Percentiles rank a stretch among this genome's conserved stretches.
phyloP scores from a whole-genome alignment of 495 filamentous ascomycete genomes.

The Bathelium albidoporum region DNA sequence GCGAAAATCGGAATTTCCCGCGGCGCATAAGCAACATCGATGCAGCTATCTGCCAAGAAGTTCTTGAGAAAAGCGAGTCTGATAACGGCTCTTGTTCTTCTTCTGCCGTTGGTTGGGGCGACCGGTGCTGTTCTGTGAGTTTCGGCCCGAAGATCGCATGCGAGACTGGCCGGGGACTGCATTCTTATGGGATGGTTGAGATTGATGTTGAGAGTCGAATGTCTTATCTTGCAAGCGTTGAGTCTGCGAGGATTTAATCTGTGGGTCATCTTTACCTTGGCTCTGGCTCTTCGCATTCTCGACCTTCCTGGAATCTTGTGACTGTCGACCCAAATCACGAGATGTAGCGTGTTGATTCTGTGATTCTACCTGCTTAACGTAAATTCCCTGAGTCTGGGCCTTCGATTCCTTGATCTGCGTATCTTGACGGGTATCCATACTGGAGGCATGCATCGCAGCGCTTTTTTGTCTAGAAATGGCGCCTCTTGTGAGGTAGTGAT shows the following conservation, averaged over 20 bases:
- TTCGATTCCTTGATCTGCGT: neutral
- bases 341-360: neutral
- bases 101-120: neutral
- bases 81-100: conserved; percentile 1
- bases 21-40: neutral
- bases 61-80: neutral
- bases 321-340: neutral
- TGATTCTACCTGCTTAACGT: neutral
- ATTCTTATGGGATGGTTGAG: neutral
- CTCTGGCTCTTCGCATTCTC: neutral
- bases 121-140: neutral
- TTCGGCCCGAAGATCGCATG: neutral
- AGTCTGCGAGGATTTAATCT: neutral
- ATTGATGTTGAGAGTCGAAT: neutral
- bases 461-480: neutral
- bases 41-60: neutral
- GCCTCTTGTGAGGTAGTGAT: neutral
- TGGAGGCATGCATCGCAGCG: neutral
- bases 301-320: neutral
- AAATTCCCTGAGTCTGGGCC: neutral
- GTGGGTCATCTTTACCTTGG: neutral
- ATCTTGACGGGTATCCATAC: neutral
- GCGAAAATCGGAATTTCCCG: neutral
- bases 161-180: neutral
- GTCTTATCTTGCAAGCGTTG: neutral